Base-by-base conservation (phyloP, 2,329 filamentous ascomycete genomes). In the Ceratocystis cacaofunesta region DNA sequence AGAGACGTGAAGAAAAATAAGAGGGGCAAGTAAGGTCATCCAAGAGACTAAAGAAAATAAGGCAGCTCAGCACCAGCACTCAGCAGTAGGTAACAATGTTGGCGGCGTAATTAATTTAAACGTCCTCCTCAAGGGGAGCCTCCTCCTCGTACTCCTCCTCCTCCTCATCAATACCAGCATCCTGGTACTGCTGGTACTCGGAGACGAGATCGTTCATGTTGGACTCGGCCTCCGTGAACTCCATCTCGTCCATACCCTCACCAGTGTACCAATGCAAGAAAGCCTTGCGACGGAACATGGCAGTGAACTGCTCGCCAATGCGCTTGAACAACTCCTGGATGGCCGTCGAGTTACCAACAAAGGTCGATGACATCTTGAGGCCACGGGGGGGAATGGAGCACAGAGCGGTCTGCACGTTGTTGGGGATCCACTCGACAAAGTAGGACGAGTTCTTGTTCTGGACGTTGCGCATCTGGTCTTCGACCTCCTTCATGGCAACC, bases 251-350 rank as follows among this genome's bases (percentile, higher is more conserved):
- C 94, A 99, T 99, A 82, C 94, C 94, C 85, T 99, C 94, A 76
- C 92, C 92, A 86, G 94, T 99, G 83, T 99, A 99, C 94, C 94
- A 99, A 84, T 97, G 94, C 86, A 99, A 90, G 91, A 99, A 99
- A 87, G 94, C 94, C 89, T 97, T 99, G 82, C 94, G 91, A 82
- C 94, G 86, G 88, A 99, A 99, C 94, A 99, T 99, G 77, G 92
- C 94, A 81, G 88, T 92, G 86, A 99, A 99, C 82, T 99, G 94
- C 80, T 99, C 94, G 76, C 94, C 94, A 73, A 99, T 83, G 86
- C 94, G 92, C 90, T 99, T 97, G 89, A 99, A 99, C 74, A 99
- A 89, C 83, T 99, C 94, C 85, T 99, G 94, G 80, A 99, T 99
- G 71, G 92, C 95, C 73, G 94, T 99, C 70, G 92, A 96, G 88